A percentile compares a stretch with the other conserved stretches of the same genome.
These are phyloP conservation scores for Pulicaria dysenterica DNA, from an alignment of 129 eudicot genomes.

Conservation along the genomic window DNA sequence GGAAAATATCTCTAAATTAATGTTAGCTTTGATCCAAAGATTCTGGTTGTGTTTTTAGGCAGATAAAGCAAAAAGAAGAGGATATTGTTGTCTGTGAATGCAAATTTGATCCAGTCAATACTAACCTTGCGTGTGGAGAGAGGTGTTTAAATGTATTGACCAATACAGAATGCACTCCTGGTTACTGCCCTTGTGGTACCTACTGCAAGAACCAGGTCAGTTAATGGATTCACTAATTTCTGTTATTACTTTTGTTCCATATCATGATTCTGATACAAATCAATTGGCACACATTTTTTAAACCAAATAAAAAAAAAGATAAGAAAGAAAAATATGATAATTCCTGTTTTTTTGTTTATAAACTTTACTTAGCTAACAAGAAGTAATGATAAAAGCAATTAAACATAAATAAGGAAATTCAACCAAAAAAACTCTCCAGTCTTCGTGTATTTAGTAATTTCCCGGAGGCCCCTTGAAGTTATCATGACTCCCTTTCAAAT, in stretches of 20 bases:
- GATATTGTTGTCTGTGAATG: constrained; percentile 89
- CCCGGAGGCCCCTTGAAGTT: no score
- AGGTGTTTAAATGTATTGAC: constrained; percentile 90
- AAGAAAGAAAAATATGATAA: no score
- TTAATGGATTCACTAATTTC: constrained; percentile 8
- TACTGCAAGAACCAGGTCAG: constrained; percentile 70
- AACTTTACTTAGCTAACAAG: no score
- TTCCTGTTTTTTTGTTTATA: no score
- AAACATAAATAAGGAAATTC: no score
- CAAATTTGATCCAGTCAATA: constrained; percentile 58
- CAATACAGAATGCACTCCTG: constrained; percentile 90
- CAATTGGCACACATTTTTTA: no score
- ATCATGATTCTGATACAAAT: no score
- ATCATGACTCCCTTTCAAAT: no score
- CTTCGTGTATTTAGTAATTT: no score
- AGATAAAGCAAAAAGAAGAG: constrained; percentile 72
- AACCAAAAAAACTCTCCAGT: no score
- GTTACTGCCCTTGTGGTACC: constrained; percentile 79
- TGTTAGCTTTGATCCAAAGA: constrained; percentile 11
- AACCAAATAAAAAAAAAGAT: no score
- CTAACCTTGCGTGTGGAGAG: constrained; percentile 87
- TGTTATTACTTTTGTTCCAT: not conserved
- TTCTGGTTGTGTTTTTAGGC: constrained; percentile 45
- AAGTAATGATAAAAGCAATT: no score
- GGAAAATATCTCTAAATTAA: constrained; percentile 11